These are phyloP conservation scores for Naganishia vishniacii DNA, from an alignment of 768 basidiomycete genomes.

Conservation along the genomic window DNA sequence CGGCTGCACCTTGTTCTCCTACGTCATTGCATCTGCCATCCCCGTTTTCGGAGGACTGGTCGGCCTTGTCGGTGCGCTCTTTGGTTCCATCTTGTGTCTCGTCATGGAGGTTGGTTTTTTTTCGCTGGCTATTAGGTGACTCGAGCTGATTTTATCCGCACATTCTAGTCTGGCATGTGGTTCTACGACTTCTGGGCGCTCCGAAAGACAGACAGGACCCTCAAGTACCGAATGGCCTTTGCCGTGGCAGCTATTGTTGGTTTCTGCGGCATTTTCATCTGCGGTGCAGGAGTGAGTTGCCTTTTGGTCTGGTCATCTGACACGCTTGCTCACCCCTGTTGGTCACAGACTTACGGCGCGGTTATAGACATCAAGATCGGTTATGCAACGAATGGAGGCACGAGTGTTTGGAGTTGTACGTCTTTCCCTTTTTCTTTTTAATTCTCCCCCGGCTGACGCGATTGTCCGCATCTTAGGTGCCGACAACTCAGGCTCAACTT, in stretches of 20 bases:
- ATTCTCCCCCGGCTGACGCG: no score
- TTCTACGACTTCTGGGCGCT: conserved; percentile 33
- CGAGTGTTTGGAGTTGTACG: conserved; percentile 34
- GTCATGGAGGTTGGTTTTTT: no score
- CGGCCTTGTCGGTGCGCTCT: conserved; percentile 37
- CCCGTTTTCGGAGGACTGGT: conserved; percentile 31
- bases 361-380: not conserved
- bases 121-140: no score
- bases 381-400: conserved; percentile 17
- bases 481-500: no score
- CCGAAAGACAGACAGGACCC: conserved; percentile 15
- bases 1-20: conserved; percentile 33
- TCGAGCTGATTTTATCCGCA: no score
- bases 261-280: conserved; percentile 31
- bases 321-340: not conserved
- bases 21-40: conserved; percentile 38
- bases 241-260: conserved; percentile 27
- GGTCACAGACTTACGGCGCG: conserved; percentile 25
- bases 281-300: conserved; percentile 31
- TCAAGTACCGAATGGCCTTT: conserved; percentile 25
- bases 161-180: conserved; percentile 44
- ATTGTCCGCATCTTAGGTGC: no score
- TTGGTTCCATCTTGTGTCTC: conserved; percentile 39
- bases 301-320: not conserved
- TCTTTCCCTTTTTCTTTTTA: no score